These are phyloP conservation scores for Chiua virens DNA, from an alignment of 768 basidiomycete genomes.

Conservation along the genomic window DNA sequence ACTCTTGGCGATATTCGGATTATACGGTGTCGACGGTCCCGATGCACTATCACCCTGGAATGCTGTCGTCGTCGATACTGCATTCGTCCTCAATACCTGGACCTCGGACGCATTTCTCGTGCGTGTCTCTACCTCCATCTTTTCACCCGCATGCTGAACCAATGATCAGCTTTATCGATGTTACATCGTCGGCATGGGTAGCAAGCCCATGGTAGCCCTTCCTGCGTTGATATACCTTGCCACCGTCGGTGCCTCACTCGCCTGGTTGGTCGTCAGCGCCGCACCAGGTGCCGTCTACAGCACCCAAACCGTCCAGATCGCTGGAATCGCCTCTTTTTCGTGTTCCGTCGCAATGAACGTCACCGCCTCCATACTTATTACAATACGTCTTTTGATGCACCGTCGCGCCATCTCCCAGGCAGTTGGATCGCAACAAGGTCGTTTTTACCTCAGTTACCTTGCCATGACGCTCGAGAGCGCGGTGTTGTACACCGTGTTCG, in stretches of 20 bases:
- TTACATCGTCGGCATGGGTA: conserved; percentile 18
- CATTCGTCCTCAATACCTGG: conserved; percentile 22
- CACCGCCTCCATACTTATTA: conserved; percentile 15
- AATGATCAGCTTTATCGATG: conserved; percentile 20
- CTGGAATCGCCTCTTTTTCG: conserved; percentile 13
- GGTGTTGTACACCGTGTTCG: conserved; percentile 13
- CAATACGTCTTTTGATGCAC: conserved; percentile 17
- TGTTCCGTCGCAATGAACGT: conserved; percentile 18
- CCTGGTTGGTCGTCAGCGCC: conserved; percentile 15
- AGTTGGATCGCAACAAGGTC: conserved; percentile 9
- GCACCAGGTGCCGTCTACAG: conserved; percentile 18
- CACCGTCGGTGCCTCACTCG: conserved; percentile 15
- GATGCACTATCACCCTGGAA: conserved; percentile 20
- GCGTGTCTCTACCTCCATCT: neutral
- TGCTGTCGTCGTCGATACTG: conserved; percentile 6
- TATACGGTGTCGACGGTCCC: conserved; percentile 5
- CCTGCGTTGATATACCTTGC: conserved; percentile 16
- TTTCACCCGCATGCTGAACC: neutral
- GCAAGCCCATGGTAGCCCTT: neutral
- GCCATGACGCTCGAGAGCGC: conserved; percentile 28
- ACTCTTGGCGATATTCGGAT: conserved; percentile 8
- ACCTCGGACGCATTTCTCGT: conserved; percentile 25
- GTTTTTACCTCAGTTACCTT: conserved; percentile 25
- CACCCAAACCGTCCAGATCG: conserved; percentile 10
- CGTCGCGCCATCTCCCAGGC: conserved; percentile 10